Evolutionary conservation across 2,329 filamentous ascomycete genomes (phyloP).

Genomic region (Coleophoma crateriformis): DNA sequence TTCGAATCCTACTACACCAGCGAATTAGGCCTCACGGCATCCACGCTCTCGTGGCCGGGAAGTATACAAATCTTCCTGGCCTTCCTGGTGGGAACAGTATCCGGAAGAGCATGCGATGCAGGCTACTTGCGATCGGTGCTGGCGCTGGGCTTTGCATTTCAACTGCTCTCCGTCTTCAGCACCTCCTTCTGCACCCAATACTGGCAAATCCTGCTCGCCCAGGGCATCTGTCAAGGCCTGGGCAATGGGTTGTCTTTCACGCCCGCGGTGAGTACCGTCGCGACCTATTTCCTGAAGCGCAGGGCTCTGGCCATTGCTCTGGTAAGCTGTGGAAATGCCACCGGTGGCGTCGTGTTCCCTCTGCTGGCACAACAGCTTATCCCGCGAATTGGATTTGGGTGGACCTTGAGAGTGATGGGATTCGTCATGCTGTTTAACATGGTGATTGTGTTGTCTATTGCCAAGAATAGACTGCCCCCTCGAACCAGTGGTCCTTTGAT

Average conservation of each 20-base stretch:
- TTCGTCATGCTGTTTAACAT: conserved; percentile 33
- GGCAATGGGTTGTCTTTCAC: neutral
- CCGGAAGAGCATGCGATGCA: neutral
- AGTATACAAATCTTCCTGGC: neutral
- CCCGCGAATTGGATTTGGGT: conserved; percentile 31
- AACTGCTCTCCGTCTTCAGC: conserved; percentile 8
- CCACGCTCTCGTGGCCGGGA: neutral
- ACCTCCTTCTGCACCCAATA: neutral
- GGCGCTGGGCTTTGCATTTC: neutral
- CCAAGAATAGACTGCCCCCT: conserved; percentile 30
- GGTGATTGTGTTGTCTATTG: conserved; percentile 25
- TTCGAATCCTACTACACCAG: neutral
- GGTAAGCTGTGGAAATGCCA: neutral
- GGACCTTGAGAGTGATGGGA: conserved; percentile 35
- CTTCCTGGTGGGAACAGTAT: neutral
- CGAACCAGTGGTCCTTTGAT: conserved; percentile 32
- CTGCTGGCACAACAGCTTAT: conserved; percentile 27
- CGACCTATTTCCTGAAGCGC: neutral
- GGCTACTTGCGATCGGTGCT: neutral
- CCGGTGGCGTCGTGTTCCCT: conserved; percentile 26
- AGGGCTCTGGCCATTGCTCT: neutral
- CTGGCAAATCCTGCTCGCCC: neutral
- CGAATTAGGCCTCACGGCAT: neutral
- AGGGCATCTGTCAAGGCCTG: neutral
- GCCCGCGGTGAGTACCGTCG: neutral